Conservation (phyloP, 108 stramenopile genomes). For the Nitzschia inconspicua region DNA sequence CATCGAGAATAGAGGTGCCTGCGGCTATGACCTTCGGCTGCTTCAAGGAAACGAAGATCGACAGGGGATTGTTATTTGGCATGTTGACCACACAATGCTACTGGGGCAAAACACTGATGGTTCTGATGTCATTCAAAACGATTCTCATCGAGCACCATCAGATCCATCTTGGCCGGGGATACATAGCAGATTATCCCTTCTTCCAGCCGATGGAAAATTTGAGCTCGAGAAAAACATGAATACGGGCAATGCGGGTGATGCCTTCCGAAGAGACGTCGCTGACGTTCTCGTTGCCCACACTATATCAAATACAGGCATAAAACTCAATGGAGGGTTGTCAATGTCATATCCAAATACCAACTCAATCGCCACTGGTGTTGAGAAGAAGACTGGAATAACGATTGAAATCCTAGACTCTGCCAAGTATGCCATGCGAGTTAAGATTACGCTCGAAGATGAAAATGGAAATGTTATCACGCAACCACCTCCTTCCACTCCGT, state of each 20-base stretch:
- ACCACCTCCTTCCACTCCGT: not conserved
- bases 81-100: conserved; percentile 47
- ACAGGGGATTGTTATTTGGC: conserved; percentile 64
- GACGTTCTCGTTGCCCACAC: conserved; percentile 2
- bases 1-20: conserved; percentile 61
- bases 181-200: conserved; percentile 55
- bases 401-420: conserved; percentile 16
- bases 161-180: conserved; percentile 46
- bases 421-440: conserved; percentile 7
- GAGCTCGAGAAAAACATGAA: conserved; percentile 55
- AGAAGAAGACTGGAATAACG: conserved; percentile 31
- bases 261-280: conserved; percentile 19
- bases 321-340: conserved; percentile 19
- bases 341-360: conserved; percentile 42
- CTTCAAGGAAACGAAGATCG: conserved; percentile 15
- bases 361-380: conserved; percentile 37
- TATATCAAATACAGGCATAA: conserved; percentile 18
- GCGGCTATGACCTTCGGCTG: conserved; percentile 39
- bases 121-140: not conserved
- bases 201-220: conserved; percentile 60
- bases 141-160: conserved; percentile 32
- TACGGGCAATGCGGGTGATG: conserved; percentile 46
- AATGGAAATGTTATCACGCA: not conserved
- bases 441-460: conserved; percentile 15
- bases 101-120: conserved; percentile 6